Evolutionary conservation across 371 early-diverging fungal genomes (phyloP).

Genomic region (Capillidium rhysosporum): DNA sequence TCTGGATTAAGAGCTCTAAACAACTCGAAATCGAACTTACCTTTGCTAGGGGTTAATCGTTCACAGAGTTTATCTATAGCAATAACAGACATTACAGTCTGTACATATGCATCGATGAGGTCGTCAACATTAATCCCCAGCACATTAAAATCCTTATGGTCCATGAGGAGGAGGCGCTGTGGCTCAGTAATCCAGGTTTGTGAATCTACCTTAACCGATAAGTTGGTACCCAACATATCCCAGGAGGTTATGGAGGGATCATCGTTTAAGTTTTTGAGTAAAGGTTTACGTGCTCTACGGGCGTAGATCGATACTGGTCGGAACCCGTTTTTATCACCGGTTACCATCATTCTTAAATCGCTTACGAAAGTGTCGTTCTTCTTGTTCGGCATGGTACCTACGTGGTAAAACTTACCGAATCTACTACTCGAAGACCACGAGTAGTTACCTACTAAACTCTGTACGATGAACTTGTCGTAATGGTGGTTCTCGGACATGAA

Average conservation of each 20-base stretch:
- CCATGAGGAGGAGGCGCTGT: constrained; percentile 68
- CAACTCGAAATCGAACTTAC: constrained; percentile 51
- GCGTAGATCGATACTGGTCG: constrained; percentile 75
- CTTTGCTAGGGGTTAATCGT: constrained; percentile 36
- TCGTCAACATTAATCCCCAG: constrained; percentile 79
- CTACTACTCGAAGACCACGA: constrained; percentile 71
- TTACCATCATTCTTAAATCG: constrained; percentile 85
- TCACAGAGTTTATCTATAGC: constrained; percentile 78
- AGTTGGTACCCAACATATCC: constrained; percentile 90
- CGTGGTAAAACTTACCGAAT: constrained; percentile 67
- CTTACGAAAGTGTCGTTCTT: constrained; percentile 68
- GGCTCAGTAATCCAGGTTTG: constrained; percentile 72
- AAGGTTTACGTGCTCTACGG: constrained; percentile 59
- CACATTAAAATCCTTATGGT: constrained; percentile 82
- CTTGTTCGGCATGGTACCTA: constrained; percentile 83
- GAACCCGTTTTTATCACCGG: constrained; percentile 59
- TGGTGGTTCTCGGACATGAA: constrained; percentile 68
- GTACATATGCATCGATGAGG: constrained; percentile 83
- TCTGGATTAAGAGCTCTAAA: constrained; percentile 78
- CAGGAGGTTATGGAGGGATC: constrained; percentile 41
- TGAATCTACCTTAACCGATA: constrained; percentile 55
- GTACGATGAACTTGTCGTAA: constrained; percentile 89
- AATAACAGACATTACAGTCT: constrained; percentile 70
- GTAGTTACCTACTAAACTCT: constrained; percentile 80
- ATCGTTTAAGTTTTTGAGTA: constrained; percentile 39